Percentiles rank a stretch among this genome's conserved stretches.
Evolutionary conservation across 345 rosid genomes (phyloP).

Genomic region (Dipteronia sinensis): DNA sequence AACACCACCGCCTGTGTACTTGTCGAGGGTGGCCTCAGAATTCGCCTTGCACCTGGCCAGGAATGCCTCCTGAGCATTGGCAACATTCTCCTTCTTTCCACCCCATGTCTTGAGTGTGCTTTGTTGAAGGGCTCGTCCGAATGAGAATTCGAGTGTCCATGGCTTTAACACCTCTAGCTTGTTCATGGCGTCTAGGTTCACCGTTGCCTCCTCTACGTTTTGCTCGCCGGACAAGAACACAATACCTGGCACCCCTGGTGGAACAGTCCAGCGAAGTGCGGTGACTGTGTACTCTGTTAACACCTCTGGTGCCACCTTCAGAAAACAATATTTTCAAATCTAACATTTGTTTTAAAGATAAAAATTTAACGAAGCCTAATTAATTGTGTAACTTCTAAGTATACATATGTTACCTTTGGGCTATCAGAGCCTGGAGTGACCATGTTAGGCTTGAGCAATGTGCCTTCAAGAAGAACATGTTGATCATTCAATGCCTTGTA

Average conservation of each 20-base stretch:
- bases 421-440: constrained; percentile 65
- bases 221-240: constrained; percentile 93
- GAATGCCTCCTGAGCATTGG: constrained; percentile 34
- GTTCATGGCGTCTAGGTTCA: constrained; percentile 52
- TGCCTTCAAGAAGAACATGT: constrained; percentile 95
- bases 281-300: constrained; percentile 66
- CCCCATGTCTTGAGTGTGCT: too few relatives aligned
- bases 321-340: not conserved
- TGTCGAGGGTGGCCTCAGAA: constrained; percentile 83
- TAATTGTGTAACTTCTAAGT: not conserved
- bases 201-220: constrained; percentile 84
- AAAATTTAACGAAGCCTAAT: not conserved
- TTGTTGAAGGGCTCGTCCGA: too few relatives aligned
- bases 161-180: too few relatives aligned
- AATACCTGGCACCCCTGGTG: constrained; percentile 85
- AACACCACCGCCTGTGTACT: constrained; percentile 51
- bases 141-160: too few relatives aligned
- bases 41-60: constrained; percentile 75
- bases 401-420: constrained; percentile 65
- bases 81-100: too few relatives aligned
- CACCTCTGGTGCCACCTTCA: constrained; percentile 67
- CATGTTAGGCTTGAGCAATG: constrained; percentile 95
- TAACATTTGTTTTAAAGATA: not conserved
- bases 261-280: constrained; percentile 83
- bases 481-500: constrained; percentile 93